Conservation (phyloP, 139 green algal genomes). For the Chloropicon primus region DNA sequence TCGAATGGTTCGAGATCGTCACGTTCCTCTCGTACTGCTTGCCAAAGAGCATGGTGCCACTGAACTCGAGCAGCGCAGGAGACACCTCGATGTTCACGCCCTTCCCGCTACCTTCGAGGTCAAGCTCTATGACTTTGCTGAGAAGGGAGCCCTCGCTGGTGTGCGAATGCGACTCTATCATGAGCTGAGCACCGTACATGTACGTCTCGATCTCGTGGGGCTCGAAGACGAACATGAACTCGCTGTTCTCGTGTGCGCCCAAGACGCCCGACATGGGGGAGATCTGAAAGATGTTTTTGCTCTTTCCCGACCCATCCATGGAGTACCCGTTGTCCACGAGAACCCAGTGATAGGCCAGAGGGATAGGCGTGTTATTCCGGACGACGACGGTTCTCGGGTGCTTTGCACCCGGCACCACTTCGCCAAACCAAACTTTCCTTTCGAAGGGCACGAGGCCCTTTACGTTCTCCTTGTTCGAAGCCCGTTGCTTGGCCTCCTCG, state of each 20-base stretch:
- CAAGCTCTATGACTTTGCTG: constrained; percentile 23
- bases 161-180: background rate
- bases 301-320: background rate
- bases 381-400: background rate
- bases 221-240: background rate
- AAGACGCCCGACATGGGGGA: background rate
- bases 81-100: constrained; percentile 9
- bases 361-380: background rate
- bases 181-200: background rate
- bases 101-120: constrained; percentile 24
- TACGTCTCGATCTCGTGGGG: background rate
- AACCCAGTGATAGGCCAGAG: constrained; percentile 3
- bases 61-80: constrained; percentile 8
- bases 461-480: background rate
- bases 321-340: background rate
- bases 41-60: background rate
- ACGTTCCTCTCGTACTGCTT: constrained; percentile 1
- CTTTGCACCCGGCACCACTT: background rate
- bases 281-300: background rate
- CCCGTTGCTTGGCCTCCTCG: background rate
- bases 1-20: background rate
- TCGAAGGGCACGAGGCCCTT: background rate
- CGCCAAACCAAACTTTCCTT: constrained; percentile 1
- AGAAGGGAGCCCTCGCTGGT: background rate
- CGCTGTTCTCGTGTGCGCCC: background rate